Evolutionary conservation across 306 rosid species (phyloP), one percentile per base, ranked within the genome.

Genomic region (Vigna unguiculata): DNA sequence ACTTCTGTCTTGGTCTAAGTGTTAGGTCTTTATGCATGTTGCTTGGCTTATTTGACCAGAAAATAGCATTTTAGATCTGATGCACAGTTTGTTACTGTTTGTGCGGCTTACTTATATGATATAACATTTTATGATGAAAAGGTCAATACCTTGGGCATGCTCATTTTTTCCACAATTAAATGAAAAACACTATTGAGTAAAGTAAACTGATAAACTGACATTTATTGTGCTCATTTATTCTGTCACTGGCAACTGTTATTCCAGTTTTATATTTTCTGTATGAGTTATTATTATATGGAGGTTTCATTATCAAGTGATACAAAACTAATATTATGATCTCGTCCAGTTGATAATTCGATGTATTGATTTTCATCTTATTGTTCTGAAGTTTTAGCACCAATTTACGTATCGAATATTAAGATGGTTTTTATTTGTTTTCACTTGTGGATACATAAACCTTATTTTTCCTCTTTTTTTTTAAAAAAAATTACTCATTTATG

Each of bases 321-420:
- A 48, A 28, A 22, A 48, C 47, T 38, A 60, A 49, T 71, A 62
- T 64, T 72, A 72, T 5, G n/a, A 59, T 51, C 45, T 20, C 5
- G 3, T 17, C 20, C 9, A 32, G 48, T 71, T 61, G 45, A 69
- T 75, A 45, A 59, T 48, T 46, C 60, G 60, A 49, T 59, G 19
- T 53, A 38, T 63, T 38, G 66, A 22, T 10, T 63, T 79, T 64
- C 65, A 36, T 63, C 30, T 49, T 41, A 4, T 28, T 82, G 45
- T 55, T 21, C 30, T 47, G 21, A 69, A 8, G 3, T 54, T 80
- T 71, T 46, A 65, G 71, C 51, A 32, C 49, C 70, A 45, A 32
- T 71, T 38, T 24, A 63, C 64, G 47, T 15, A 72, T 68, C 45
- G 45, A 41, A 32, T 43, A 49, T 68, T 68, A 74, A 74, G 64